These are phyloP conservation scores for Diplodia seriata DNA, from an alignment of 2,329 filamentous ascomycete species.

Conservation along the genomic window DNA sequence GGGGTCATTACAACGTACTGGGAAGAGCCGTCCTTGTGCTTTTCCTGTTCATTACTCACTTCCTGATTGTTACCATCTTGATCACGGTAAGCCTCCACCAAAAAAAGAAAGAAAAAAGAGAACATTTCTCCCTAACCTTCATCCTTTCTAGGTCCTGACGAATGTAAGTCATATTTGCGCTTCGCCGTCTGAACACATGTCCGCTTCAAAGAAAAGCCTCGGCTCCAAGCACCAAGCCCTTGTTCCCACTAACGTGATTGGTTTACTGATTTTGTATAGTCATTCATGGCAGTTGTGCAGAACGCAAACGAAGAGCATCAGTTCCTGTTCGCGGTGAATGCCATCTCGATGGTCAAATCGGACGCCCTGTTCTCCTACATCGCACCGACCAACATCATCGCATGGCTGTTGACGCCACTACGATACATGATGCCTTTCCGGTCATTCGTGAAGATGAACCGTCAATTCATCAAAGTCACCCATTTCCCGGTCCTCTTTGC, in stretches of 20 bases:
- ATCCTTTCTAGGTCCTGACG: not conserved
- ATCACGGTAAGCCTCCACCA: slow-evolving; percentile 66
- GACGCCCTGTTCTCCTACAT: slow-evolving; percentile 94
- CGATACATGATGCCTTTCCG: slow-evolving; percentile 81
- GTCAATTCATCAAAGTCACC: slow-evolving; percentile 88
- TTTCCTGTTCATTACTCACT: slow-evolving; percentile 94
- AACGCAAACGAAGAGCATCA: slow-evolving; percentile 93
- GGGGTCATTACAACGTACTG: slow-evolving; percentile 80
- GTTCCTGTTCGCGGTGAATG: slow-evolving; percentile 94
- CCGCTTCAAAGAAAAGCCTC: not conserved
- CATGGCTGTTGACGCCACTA: slow-evolving; percentile 85
- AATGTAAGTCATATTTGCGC: slow-evolving; percentile 12
- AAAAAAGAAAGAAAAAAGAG: not conserved
- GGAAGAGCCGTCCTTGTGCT: slow-evolving; percentile 77
- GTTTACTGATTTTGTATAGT: slow-evolving; percentile 59
- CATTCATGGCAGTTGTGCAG: slow-evolving; percentile 89
- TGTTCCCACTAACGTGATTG: not conserved
- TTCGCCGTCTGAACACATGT: not conserved
- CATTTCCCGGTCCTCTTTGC: slow-evolving; percentile 86
- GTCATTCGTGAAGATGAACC: slow-evolving; percentile 83
- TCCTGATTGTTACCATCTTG: slow-evolving; percentile 89
- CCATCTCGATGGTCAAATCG: slow-evolving; percentile 98
- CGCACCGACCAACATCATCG: slow-evolving; percentile 87
- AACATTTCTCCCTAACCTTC: not conserved
- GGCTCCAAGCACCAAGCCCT: no score